Evolutionary conservation across 2,329 filamentous ascomycete species (phyloP).

Genomic region (Fusarium acutatum): DNA sequence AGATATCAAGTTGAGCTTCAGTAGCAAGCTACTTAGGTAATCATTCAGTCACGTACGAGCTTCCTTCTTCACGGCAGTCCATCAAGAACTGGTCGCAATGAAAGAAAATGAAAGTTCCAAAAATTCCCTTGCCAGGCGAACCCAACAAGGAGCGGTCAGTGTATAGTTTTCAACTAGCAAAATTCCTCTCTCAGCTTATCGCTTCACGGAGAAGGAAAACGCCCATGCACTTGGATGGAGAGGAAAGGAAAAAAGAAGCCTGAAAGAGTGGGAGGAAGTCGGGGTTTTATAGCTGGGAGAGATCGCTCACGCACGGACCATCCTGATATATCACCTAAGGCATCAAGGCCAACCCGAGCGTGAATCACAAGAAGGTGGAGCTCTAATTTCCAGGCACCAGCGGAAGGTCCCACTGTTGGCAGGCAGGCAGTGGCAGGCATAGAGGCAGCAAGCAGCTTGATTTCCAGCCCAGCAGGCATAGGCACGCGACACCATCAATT

Average conservation of each 20-base stretch:
- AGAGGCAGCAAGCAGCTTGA: background rate
- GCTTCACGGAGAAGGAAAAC: slow-evolving; percentile 68
- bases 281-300: slow-evolving; percentile 46
- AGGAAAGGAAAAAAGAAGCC: slow-evolving; percentile 54
- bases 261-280: slow-evolving; percentile 39
- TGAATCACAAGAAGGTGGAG: slow-evolving; percentile 19
- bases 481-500: background rate
- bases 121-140: slow-evolving; percentile 76
- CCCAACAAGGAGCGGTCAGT: slow-evolving; percentile 75
- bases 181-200: slow-evolving; percentile 80
- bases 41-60: background rate
- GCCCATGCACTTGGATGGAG: slow-evolving; percentile 73
- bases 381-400: slow-evolving; percentile 32
- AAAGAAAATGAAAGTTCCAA: slow-evolving; percentile 63
- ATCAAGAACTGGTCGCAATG: slow-evolving; percentile 49
- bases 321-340: slow-evolving; percentile 28
- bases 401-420: background rate
- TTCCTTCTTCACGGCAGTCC: slow-evolving; percentile 53
- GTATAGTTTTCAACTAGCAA: slow-evolving; percentile 89
- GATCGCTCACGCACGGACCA: slow-evolving; percentile 34
- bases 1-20: too few relatives aligned
- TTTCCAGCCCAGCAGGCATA: slow-evolving; percentile 8
- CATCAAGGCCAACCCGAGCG: slow-evolving; percentile 7
- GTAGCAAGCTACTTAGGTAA: background rate
- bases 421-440: background rate